Conservation (phyloP, 495 filamentous ascomycete genomes). For the Darksidea phi region DNA sequence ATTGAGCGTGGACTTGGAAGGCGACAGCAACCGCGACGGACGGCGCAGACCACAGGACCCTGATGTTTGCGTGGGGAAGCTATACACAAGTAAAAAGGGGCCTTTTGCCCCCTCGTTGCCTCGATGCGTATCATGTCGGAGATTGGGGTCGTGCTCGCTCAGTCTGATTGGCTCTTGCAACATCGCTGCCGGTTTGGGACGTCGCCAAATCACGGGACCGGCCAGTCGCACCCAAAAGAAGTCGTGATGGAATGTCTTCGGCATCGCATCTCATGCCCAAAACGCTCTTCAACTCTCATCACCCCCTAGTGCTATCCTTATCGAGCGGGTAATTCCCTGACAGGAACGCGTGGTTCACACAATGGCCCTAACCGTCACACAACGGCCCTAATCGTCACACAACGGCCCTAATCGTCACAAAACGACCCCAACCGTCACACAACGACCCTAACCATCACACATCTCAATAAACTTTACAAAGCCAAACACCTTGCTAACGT, state of each 20-base stretch:
- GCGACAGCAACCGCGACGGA: constrained; percentile 6
- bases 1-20: constrained; percentile 6
- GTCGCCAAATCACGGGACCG: constrained; percentile 28
- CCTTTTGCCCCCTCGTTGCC: constrained; percentile 8
- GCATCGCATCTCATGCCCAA: constrained; percentile 2
- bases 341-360: too few relatives aligned
- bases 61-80: too few relatives aligned
- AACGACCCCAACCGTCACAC: too few relatives aligned
- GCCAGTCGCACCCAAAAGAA: not conserved
- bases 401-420: too few relatives aligned
- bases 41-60: not conserved
- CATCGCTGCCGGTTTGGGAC: not conserved
- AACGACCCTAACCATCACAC: too few relatives aligned
- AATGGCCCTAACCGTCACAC: too few relatives aligned
- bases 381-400: too few relatives aligned
- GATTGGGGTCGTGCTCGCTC: constrained; percentile 11
- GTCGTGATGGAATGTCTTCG: not conserved
- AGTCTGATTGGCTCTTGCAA: constrained; percentile 23
- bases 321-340: too few relatives aligned
- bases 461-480: too few relatives aligned
- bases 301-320: too few relatives aligned
- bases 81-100: constrained; percentile 14
- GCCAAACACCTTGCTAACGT: too few relatives aligned
- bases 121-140: constrained; percentile 12
- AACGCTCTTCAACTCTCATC: not conserved